Conservation (phyloP, 306 rosid species). For the Aeschynomene evenia region DNA sequence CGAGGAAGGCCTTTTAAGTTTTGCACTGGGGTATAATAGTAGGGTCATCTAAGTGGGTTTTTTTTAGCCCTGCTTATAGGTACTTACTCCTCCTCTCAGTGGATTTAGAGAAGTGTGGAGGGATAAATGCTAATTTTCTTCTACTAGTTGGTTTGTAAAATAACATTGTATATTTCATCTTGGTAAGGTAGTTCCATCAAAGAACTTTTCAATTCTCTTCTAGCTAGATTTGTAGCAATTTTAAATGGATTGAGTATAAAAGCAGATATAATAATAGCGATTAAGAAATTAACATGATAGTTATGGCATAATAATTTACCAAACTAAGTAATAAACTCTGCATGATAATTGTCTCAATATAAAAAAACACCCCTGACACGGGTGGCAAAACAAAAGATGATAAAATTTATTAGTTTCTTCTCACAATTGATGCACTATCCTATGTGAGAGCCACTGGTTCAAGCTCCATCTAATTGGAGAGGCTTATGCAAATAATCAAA, state of each 20-base stretch:
- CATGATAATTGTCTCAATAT: background rate
- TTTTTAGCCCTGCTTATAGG: slow-evolving; percentile 25
- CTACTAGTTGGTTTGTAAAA: slow-evolving; percentile 30
- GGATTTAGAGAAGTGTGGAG: slow-evolving; percentile 41
- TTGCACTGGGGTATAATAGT: slow-evolving; percentile 33
- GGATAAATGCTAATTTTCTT: slow-evolving; percentile 2
- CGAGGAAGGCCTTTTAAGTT: slow-evolving; percentile 33
- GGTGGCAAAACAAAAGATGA: background rate
- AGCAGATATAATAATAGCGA: background rate
- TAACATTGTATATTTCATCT: slow-evolving; percentile 31
- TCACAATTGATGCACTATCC: background rate
- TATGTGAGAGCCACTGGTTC: background rate
- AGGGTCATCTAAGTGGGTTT: slow-evolving; percentile 19
- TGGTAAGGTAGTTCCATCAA: slow-evolving; percentile 29
- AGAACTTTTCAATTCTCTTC: background rate
- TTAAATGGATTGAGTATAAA: background rate
- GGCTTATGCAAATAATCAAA: background rate
- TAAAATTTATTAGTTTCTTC: background rate
- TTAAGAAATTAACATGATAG: background rate
- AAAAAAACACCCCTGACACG: background rate
- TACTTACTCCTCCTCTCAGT: slow-evolving; percentile 36
- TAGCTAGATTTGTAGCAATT: background rate
- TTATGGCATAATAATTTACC: background rate
- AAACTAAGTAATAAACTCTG: background rate
- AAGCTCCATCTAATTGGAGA: background rate